Evolutionary conservation across 805 yeast genomes (phyloP), one percentile per base, ranked within the genome.

Genomic region (Cyberlindnera misumaiensis): DNA sequence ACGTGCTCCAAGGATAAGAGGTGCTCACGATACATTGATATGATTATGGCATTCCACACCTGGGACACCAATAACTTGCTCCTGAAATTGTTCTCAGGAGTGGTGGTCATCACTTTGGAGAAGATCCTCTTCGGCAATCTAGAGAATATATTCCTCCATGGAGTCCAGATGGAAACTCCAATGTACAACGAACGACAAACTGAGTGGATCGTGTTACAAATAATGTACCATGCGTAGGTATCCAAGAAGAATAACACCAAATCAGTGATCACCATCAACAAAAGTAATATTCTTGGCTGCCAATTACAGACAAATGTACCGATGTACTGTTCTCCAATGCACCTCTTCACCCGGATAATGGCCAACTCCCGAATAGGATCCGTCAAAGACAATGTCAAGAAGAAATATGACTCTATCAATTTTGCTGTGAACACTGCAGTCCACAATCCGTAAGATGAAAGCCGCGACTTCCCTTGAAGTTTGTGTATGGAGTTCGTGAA

Each of bases 11-110:
- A 85, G 13, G 98, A 96, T 52, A 93, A 70, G 62, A 93, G 70
- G 64, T 93, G 99, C 66, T 94, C 99, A 70, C 99, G 86, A 77
- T 93, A 94, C 98, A 93, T 94, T 38, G 97, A 86, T 55, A 93
- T 89, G 46, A 93, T 90, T 62, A 93, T 83, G 33, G 97, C 97
- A 62, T 93, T 93, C 99, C 98, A 93, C 50, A 93, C 87, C 68
- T 93, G 98, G 24, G 97, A 87, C 52, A 94, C 90, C 60, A 93
- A 73, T 43, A 89, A 95, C 75, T 93, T 93, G 46, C 97, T 97
- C 67, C 90, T 89, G 68, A 89, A 87, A 67, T 88, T 88, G 59
- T 86, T 87, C 65, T 90, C 97, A 94, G 94, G 56, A 1, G 52
- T 46, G 0, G 53, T 35, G 0, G 56, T 53, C 49, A 86, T 60